A percentile compares a stretch with the other conserved stretches of the same genome.
These are phyloP conservation scores for Prunus dulcis DNA, from an alignment of 306 rosid species.

Conservation along the genomic window DNA sequence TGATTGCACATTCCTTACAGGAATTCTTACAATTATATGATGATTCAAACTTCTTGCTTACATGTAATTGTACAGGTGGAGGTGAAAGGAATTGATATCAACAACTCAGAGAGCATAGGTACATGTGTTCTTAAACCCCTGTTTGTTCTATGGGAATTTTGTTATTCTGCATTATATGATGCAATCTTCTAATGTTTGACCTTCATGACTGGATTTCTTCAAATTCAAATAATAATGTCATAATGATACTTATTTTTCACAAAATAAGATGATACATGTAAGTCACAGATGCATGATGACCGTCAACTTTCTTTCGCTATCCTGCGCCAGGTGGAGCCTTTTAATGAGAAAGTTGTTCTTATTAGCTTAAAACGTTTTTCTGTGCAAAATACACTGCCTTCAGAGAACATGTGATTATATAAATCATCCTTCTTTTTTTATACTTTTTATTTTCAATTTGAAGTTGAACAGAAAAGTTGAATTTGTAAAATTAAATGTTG, in stretches of 20 bases:
- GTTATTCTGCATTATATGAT: background rate
- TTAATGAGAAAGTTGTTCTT: background rate
- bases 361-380: background rate
- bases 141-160: background rate
- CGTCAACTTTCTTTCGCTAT: background rate
- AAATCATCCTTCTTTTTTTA: too few species aligned
- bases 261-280: background rate
- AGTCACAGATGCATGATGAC: background rate
- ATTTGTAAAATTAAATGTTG: too few species aligned
- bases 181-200: background rate
- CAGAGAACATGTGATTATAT: too few species aligned
- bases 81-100: background rate
- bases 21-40: background rate
- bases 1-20: background rate
- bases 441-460: background rate
- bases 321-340: background rate
- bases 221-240: background rate
- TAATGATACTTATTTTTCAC: background rate
- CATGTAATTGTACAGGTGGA: constrained; percentile 12
- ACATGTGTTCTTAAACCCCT: background rate
- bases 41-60: background rate
- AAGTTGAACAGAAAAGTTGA: too few species aligned
- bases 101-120: constrained; percentile 11
- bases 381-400: background rate
- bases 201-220: background rate